Percentiles rank a stretch among this genome's conserved stretches.
Evolutionary conservation across 2,329 filamentous ascomycete genomes (phyloP).

Genomic region (Neonectria faginata): DNA sequence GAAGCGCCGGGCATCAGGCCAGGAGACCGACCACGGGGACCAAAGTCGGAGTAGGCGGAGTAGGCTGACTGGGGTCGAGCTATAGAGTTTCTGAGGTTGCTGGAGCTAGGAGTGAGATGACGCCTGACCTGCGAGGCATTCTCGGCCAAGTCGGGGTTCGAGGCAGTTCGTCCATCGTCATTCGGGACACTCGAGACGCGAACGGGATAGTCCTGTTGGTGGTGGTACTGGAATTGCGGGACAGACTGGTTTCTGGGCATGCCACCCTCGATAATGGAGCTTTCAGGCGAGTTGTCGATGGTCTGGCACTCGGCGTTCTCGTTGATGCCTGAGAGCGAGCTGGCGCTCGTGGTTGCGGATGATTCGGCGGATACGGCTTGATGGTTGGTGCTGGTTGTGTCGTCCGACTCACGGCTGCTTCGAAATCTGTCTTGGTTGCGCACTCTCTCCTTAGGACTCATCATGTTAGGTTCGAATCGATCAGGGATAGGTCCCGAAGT

Average conservation of each 20-base stretch:
- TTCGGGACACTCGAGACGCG: slow-evolving; percentile 57
- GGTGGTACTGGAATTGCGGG: slow-evolving; percentile 72
- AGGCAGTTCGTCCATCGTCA: slow-evolving; percentile 58
- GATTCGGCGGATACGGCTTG: slow-evolving; percentile 63
- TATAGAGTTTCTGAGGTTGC: slow-evolving; percentile 67
- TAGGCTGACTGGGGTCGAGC: slow-evolving; percentile 81
- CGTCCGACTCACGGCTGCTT: slow-evolving; percentile 66
- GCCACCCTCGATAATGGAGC: slow-evolving; percentile 62
- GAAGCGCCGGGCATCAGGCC: slow-evolving; percentile 56
- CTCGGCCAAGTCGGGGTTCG: slow-evolving; percentile 65
- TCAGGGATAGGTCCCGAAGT: slow-evolving; percentile 39
- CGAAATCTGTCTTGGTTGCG: slow-evolving; percentile 55
- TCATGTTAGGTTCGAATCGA: slow-evolving; percentile 48
- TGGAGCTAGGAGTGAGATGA: slow-evolving; percentile 70
- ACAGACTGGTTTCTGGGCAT: slow-evolving; percentile 58
- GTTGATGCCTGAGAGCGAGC: slow-evolving; percentile 64
- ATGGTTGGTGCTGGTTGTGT: slow-evolving; percentile 61
- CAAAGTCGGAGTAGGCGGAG: slow-evolving; percentile 78
- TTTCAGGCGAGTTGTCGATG: slow-evolving; percentile 60
- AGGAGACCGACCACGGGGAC: slow-evolving; percentile 72
- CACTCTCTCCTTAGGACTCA: slow-evolving; percentile 48
- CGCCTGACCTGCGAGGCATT: slow-evolving; percentile 65
- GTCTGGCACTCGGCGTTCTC: slow-evolving; percentile 60
- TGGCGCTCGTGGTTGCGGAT: slow-evolving; percentile 67
- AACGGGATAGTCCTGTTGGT: slow-evolving; percentile 62